Conservation (phyloP, 345 rosid genomes). For the Eutrema heterophyllum region DNA sequence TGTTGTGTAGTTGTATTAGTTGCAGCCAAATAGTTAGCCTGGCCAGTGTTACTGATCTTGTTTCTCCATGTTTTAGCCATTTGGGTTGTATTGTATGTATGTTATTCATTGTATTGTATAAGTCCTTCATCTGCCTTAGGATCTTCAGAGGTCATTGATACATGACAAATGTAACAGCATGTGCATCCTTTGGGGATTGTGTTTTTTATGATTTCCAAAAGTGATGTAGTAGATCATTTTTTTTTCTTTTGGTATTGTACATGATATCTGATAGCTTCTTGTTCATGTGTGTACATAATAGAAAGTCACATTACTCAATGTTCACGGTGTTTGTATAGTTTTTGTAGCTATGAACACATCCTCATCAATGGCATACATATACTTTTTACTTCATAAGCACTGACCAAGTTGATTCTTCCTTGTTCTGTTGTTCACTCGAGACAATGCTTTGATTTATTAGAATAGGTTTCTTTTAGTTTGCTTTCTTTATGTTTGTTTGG, state of each 20-base stretch:
- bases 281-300: slow-evolving; percentile 5
- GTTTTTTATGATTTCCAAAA: slow-evolving; percentile 21
- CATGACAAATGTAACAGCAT: slow-evolving; percentile 16
- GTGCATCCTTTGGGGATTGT: slow-evolving; percentile 29
- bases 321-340: background rate
- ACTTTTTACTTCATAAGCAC: background rate
- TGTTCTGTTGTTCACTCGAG: background rate
- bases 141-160: slow-evolving; percentile 19
- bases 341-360: slow-evolving; percentile 2
- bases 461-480: background rate
- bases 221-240: slow-evolving; percentile 20
- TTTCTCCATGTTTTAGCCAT: slow-evolving; percentile 19
- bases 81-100: slow-evolving; percentile 20
- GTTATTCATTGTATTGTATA: slow-evolving; percentile 19
- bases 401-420: slow-evolving; percentile 13
- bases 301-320: background rate
- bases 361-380: background rate
- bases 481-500: background rate
- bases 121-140: slow-evolving; percentile 21
- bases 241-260: background rate
- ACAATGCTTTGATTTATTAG: background rate
- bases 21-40: slow-evolving; percentile 24
- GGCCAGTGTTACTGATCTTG: slow-evolving; percentile 22
- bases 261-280: background rate
- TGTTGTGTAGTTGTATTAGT: slow-evolving; percentile 28